A percentile compares a stretch with the other conserved stretches of the same genome.
Evolutionary conservation across 2,329 filamentous ascomycete species (phyloP).

Genomic region (Aspergillus sp.): DNA sequence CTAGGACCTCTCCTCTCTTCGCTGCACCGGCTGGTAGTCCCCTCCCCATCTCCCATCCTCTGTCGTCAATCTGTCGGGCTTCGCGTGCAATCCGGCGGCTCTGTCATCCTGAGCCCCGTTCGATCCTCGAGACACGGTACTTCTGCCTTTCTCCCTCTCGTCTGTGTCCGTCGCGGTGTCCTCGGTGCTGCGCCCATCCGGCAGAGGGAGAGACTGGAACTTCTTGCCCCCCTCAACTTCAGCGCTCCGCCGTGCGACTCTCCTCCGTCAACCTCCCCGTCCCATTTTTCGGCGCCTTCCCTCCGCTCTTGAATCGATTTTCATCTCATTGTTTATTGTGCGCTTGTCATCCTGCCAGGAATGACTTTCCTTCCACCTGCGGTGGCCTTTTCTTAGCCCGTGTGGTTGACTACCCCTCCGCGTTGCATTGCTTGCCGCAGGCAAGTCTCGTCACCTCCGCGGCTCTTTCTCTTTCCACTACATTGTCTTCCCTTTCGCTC

Average conservation of each 20-base stretch:
- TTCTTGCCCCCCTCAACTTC: conserved; percentile 24
- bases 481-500: conserved; percentile 10
- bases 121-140: background rate
- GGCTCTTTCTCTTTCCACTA: conserved; percentile 14
- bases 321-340: conserved; percentile 24
- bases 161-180: conserved; percentile 17
- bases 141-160: conserved; percentile 5
- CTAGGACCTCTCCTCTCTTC: background rate
- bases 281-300: conserved; percentile 21
- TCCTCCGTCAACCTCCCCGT: conserved; percentile 24
- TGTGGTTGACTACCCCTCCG: conserved; percentile 44
- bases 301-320: conserved; percentile 19
- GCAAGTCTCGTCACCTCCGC: conserved; percentile 28
- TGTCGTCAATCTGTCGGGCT: conserved; percentile 1
- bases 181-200: conserved; percentile 21
- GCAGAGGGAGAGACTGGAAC: conserved; percentile 20
- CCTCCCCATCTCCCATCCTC: conserved; percentile 17
- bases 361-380: conserved; percentile 40
- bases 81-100: conserved; percentile 11
- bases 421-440: conserved; percentile 41
- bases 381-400: conserved; percentile 42
- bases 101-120: background rate
- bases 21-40: conserved; percentile 5
- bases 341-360: conserved; percentile 34
- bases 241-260: conserved; percentile 24